Evolutionary conservation across 2,329 filamentous ascomycete species (phyloP).

Genomic region (Pseudogymnoascus sp.): DNA sequence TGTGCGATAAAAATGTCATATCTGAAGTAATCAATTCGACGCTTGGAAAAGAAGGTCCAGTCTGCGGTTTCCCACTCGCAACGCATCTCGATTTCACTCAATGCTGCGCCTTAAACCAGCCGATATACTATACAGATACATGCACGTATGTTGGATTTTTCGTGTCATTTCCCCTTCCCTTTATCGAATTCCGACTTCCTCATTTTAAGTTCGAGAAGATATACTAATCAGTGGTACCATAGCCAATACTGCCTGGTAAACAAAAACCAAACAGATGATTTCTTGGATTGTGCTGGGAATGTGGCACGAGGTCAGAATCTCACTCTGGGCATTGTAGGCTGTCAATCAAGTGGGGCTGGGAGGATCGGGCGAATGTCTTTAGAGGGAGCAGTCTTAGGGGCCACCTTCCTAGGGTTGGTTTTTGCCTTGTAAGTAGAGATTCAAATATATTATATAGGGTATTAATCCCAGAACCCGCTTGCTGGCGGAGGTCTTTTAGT

Average conservation of each 20-base stretch:
- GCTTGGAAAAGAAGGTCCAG: not conserved
- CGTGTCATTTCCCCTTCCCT: not conserved
- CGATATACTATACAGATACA: not conserved
- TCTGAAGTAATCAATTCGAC: not conserved
- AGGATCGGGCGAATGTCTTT: not conserved
- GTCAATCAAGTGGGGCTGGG: not conserved
- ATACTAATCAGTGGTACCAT: not conserved
- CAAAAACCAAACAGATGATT: not conserved
- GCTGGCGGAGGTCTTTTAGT: not conserved
- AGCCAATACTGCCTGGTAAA: not conserved
- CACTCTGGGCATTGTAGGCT: not conserved
- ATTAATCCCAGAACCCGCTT: not conserved
- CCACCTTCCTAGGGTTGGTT: not conserved
- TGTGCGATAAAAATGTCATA: not conserved
- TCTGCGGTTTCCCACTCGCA: not conserved
- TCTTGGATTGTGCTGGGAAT: not conserved
- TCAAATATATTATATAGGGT: not conserved
- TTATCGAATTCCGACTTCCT: not conserved
- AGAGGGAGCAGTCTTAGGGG: not conserved
- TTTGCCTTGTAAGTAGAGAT: not conserved
- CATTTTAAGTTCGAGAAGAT: not conserved
- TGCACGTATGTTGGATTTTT: not conserved
- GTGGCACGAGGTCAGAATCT: not conserved
- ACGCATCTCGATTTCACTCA: not conserved
- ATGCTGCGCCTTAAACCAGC: not conserved